Conservation (phyloP, 2,329 filamentous ascomycete species). For the Mycosphaerelloides madeirae region DNA sequence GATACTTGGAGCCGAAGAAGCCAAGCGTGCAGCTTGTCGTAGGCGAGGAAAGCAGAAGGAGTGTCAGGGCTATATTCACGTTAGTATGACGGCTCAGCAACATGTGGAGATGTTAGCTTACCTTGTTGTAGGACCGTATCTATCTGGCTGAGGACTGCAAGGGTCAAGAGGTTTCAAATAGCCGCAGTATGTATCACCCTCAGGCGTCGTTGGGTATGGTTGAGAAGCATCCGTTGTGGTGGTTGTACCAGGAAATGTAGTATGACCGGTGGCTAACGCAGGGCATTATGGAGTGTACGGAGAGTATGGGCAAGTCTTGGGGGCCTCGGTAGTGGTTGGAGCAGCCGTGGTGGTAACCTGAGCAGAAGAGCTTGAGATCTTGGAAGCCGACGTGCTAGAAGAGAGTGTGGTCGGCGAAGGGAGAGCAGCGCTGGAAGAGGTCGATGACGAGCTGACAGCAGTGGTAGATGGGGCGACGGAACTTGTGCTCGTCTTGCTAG, state of each 20-base stretch:
- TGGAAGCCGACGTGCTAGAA: too few species aligned
- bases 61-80: conserved; percentile 18
- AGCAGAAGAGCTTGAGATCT: background rate
- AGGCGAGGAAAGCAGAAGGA: conserved; percentile 23
- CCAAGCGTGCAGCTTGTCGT: conserved; percentile 9
- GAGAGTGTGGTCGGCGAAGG: background rate
- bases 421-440: background rate
- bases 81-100: background rate
- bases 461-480: background rate
- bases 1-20: conserved; percentile 16
- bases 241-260: conserved; percentile 18
- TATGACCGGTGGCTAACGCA: conserved; percentile 17
- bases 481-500: background rate
- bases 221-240: conserved; percentile 18
- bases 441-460: background rate
- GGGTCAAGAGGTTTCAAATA: conserved; percentile 36
- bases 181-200: conserved; percentile 33
- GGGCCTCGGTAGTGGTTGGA: background rate
- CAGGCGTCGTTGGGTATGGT: conserved; percentile 27
- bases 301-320: background rate
- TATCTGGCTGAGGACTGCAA: conserved; percentile 35
- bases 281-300: conserved; percentile 17
- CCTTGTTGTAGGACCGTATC: conserved; percentile 25
- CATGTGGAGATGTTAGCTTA: background rate
- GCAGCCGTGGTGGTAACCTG: background rate